phyloP scores from a whole-genome alignment of 2,329 filamentous ascomycete species.

The Arthrobotrys sinensis region DNA sequence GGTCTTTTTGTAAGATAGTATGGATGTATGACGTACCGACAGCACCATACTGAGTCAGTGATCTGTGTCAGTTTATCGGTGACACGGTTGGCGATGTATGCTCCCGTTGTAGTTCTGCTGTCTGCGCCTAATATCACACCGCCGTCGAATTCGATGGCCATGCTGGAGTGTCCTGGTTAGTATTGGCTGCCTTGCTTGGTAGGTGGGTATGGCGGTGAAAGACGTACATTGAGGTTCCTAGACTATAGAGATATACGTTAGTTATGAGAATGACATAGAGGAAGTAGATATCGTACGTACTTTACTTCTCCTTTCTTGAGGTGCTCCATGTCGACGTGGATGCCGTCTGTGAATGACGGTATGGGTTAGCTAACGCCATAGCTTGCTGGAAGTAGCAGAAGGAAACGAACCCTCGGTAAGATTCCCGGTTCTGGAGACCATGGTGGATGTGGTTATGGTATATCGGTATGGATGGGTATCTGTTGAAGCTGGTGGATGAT shows the following conservation, averaged over 20 bases:
- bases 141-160: conserved; percentile 99
- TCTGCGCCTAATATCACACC: conserved; percentile 97
- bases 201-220: neutral
- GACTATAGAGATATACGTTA: conserved; percentile 71
- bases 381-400: conserved; percentile 34
- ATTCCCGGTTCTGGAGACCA: conserved; percentile 73
- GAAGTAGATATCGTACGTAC: conserved; percentile 77
- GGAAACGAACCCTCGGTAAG: conserved; percentile 74
- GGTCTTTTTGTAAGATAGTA: neutral
- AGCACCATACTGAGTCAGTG: conserved; percentile 99
- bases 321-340: conserved; percentile 98
- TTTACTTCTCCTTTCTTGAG: conserved; percentile 99
- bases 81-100: conserved; percentile 98
- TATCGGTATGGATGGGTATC: neutral
- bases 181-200: no score
- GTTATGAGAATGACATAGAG: conserved; percentile 52
- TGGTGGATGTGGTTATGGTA: conserved; percentile 28
- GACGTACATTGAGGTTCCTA: conserved; percentile 95
- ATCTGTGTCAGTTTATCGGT: conserved; percentile 99
- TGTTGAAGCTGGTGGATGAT: conserved; percentile 1
- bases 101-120: conserved; percentile 95
- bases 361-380: conserved; percentile 29
- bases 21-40: conserved; percentile 71
- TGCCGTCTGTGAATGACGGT: conserved; percentile 80
- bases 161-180: conserved; percentile 72